These are phyloP conservation scores for Chlorella vulgaris DNA, from an alignment of 139 green algal genomes.

Conservation along the genomic window DNA sequence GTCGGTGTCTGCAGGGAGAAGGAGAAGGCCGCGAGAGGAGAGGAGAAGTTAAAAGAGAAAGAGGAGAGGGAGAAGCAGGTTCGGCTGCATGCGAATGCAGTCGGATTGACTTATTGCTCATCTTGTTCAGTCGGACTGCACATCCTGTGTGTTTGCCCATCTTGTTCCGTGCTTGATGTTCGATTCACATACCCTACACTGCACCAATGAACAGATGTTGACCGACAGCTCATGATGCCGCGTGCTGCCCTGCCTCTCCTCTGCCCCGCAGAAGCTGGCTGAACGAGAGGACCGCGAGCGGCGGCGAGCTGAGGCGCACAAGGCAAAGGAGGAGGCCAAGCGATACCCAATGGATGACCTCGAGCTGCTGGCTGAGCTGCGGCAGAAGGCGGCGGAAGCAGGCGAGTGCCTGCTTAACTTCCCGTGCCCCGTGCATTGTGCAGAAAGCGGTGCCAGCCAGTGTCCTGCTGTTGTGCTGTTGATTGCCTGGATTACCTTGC, in stretches of 20 bases:
- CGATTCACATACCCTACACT: too few species aligned
- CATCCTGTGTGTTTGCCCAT: too few species aligned
- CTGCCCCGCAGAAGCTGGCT: background rate
- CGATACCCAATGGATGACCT: conserved; percentile 60
- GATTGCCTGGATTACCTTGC: too few species aligned
- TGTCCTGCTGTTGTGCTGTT: too few species aligned
- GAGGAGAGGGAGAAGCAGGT: conserved; percentile 39
- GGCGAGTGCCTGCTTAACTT: conserved; percentile 12
- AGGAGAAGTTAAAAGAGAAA: conserved; percentile 26
- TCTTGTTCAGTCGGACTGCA: too few species aligned
- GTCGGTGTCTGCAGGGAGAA: conserved; percentile 30
- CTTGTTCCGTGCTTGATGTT: background rate
- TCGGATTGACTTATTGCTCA: too few species aligned
- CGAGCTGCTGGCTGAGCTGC: conserved; percentile 45
- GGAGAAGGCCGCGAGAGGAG: conserved; percentile 1
- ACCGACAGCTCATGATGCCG: background rate
- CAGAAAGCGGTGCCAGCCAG: too few species aligned
- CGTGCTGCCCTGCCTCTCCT: background rate
- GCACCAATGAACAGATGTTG: too few species aligned
- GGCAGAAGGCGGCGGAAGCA: conserved; percentile 33
- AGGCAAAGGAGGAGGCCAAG: conserved; percentile 40
- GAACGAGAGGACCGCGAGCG: conserved; percentile 48
- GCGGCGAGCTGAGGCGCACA: conserved; percentile 21
- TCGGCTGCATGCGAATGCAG: too few species aligned
- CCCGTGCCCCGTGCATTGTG: too few species aligned